A percentile compares a stretch with the other conserved stretches of the same genome.
Conservation (phyloP, 78 protist genomes). For the Salpingoeca rosetta region DNA sequence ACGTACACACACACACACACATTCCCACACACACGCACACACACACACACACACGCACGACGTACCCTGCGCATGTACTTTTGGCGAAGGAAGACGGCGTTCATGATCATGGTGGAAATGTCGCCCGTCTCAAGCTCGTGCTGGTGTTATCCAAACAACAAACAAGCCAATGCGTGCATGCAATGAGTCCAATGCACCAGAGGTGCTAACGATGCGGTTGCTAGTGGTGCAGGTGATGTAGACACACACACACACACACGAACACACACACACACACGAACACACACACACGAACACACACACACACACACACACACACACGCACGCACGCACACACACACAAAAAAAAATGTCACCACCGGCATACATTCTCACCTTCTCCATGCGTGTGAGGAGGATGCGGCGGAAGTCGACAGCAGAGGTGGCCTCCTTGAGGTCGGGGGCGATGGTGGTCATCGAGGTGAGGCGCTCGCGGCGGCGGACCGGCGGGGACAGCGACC, state of each 20-base stretch:
- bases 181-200: neutral
- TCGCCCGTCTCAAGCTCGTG: neutral
- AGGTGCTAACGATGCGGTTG: neutral
- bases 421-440: too few relatives aligned
- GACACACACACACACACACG: neutral
- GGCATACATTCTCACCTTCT: too few relatives aligned
- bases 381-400: too few relatives aligned
- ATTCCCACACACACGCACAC: neutral
- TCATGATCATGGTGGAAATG: neutral
- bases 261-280: too few relatives aligned
- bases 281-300: too few relatives aligned
- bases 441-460: too few relatives aligned
- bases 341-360: too few relatives aligned
- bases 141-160: neutral
- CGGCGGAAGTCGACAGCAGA: too few relatives aligned
- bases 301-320: too few relatives aligned
- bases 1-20: neutral
- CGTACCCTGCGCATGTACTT: neutral
- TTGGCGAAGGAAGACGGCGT: neutral
- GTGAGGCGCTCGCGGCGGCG: too few relatives aligned
- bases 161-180: neutral
- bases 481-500: too few relatives aligned
- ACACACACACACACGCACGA: neutral
- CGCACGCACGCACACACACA: too few relatives aligned
- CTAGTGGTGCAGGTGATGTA: neutral